Conservation (phyloP, 257 asterid genomes). For the Oldenlandia corymbosa region DNA sequence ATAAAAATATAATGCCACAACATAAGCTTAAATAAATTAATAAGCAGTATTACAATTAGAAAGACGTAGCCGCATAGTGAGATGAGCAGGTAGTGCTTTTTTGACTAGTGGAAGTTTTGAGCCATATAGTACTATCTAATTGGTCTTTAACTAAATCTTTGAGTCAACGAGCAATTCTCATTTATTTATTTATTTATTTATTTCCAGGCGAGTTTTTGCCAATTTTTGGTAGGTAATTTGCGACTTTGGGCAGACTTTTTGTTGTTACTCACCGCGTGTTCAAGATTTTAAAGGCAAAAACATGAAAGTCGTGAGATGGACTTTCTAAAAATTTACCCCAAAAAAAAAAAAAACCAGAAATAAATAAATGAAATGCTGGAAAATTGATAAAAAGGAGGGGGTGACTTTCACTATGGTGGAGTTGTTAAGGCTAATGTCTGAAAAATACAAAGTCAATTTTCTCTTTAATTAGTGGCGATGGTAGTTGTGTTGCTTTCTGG, state of each 20-base stretch:
- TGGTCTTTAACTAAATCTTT: constrained; percentile 1
- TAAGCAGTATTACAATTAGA: too few relatives aligned
- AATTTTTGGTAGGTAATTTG: not conserved
- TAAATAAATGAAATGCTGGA: not conserved
- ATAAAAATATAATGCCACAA: too few relatives aligned
- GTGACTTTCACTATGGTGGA: not conserved
- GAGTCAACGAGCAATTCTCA: not conserved
- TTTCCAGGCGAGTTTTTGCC: too few relatives aligned
- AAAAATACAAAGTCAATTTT: not conserved
- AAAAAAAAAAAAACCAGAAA: too few relatives aligned
- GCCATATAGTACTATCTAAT: not conserved
- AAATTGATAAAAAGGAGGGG: not conserved
- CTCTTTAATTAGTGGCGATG: not conserved
- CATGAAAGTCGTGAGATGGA: not conserved
- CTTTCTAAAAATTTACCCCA: not conserved
- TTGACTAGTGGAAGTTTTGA: not conserved
- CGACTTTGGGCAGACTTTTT: not conserved
- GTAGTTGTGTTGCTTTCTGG: not conserved
- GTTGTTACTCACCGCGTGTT: too few relatives aligned
- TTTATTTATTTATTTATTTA: too few relatives aligned
- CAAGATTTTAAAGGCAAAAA: not conserved
- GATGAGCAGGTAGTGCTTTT: not conserved
- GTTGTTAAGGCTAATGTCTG: not conserved
- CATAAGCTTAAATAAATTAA: too few relatives aligned
- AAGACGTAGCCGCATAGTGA: not conserved